Base-by-base conservation (phyloP, 2,329 filamentous ascomycete genomes). In the Plectosphaerella plurivora region DNA sequence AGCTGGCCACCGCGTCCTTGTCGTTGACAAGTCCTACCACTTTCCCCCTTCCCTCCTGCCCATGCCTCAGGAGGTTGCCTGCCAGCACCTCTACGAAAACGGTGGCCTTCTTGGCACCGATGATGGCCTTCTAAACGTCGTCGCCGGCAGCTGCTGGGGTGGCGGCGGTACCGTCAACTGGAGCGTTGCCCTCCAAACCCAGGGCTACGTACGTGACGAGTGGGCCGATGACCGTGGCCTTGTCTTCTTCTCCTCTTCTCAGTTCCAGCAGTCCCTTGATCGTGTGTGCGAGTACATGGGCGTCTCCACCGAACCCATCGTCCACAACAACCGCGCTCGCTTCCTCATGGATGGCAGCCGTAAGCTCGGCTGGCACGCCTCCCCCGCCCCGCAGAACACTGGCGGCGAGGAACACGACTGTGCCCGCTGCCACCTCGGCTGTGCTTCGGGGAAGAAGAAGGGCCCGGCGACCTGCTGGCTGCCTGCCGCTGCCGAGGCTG, bases 81-180 rank as follows among this genome's bases (percentile, higher is more conserved):
- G 74, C 45, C 68, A 76, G 7, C 82, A 88, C 61, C 73, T 96
- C 25, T 94, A 82, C 61, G 88, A 91, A 60, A 83, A 82, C 55
- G 80, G 80, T 20, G 88, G 87, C 8, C 67, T 82, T 16, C 60
- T 79, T 5, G 61, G 77, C 59, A 74, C 76, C 55, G 74, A 87
- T 55, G 79, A 88, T 61, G 73, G 73, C 11, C 78, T 79, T 6
- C 73, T 86, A 33, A 79, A 72, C 15, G 68, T 93, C 12, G 66
- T 89, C 3, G 82, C 87, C 0, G 92, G 89, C 2, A 81, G 83
- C 52, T 82, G 82, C 33, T 96, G 88, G 83, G 92, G 92, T 28
- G 92, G 92, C 42, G 92, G 92, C 51, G 91, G 91, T 6, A 91
- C 89, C 0, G 71, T 96, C 60, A 97, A 97, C 68, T 97, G 91